Evolutionary conservation across 805 yeast genomes (phyloP).

Genomic region (Candida namnaoensis): DNA sequence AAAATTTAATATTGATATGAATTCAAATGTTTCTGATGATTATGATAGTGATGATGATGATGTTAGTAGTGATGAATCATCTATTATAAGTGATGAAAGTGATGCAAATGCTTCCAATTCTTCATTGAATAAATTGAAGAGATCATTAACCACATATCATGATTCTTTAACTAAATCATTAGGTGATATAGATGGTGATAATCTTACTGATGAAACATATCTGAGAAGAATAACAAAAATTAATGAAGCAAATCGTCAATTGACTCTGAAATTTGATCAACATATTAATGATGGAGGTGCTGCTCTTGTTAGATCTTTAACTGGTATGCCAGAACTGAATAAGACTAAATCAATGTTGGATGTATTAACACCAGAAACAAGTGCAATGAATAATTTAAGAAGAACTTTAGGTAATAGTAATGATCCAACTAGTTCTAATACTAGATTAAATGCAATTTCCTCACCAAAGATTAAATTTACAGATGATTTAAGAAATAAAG

Average conservation of each 20-base stretch:
- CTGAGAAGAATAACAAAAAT: constrained; percentile 10
- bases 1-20: neutral
- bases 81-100: neutral
- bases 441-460: neutral
- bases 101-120: neutral
- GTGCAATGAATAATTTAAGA: too few relatives aligned
- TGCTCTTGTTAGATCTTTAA: constrained; percentile 29
- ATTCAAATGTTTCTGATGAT: neutral
- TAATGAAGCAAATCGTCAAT: constrained; percentile 13
- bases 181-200: constrained; percentile 1
- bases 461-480: constrained; percentile 7
- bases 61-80: neutral
- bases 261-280: constrained; percentile 15
- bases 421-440: too few relatives aligned
- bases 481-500: constrained; percentile 1
- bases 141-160: constrained; percentile 4
- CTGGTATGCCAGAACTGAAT: constrained; percentile 23
- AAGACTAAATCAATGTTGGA: constrained; percentile 18
- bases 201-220: neutral
- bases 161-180: constrained; percentile 1
- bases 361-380: constrained; percentile 2
- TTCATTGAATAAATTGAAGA: constrained; percentile 3
- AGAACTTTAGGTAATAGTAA: too few relatives aligned
- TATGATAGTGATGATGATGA: constrained; percentile 3
- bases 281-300: constrained; percentile 29